Evolutionary conservation across 2,329 filamentous ascomycete genomes (phyloP).

Genomic region (Dactylellina parvicollis): DNA sequence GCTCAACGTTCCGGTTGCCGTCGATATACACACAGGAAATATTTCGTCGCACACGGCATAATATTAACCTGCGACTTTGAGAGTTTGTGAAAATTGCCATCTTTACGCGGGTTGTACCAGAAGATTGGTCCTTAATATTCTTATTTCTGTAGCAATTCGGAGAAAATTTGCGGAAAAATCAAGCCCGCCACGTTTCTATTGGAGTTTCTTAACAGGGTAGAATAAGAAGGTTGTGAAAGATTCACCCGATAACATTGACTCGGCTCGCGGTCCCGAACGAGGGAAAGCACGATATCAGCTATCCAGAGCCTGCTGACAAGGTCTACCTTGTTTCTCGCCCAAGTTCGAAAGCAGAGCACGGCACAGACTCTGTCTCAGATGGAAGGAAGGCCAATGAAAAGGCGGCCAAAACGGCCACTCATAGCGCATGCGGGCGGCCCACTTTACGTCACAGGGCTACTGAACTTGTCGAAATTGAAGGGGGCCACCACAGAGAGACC

Average conservation of each 20-base stretch:
- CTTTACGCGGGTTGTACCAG: conserved; percentile 34
- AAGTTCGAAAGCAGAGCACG: conserved; percentile 46
- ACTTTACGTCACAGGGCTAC: conserved; percentile 55
- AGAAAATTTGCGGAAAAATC: conserved; percentile 56
- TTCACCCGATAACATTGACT: conserved; percentile 53
- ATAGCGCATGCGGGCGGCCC: conserved; percentile 30
- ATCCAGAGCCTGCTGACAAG: conserved; percentile 45
- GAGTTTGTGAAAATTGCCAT: conserved; percentile 38
- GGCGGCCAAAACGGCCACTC: conserved; percentile 30
- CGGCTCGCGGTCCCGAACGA: conserved; percentile 54
- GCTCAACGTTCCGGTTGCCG: too few species aligned
- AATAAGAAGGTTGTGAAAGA: conserved; percentile 41
- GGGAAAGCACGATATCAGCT: conserved; percentile 54
- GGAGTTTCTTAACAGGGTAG: conserved; percentile 48
- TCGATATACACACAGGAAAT: too few species aligned
- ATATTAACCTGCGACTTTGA: conserved; percentile 25
- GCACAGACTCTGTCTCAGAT: conserved; percentile 54
- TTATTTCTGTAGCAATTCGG: conserved; percentile 37
- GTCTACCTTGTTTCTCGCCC: conserved; percentile 42
- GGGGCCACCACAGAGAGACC: conserved; percentile 21
- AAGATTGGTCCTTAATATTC: conserved; percentile 43
- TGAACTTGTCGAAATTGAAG: conserved; percentile 36
- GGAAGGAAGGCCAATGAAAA: conserved; percentile 29
- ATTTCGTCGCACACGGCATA: conserved; percentile 25
- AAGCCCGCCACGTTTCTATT: conserved; percentile 55